These are phyloP conservation scores for Trichopus zeylanicus DNA, from an alignment of 116 monocot genomes.

Conservation along the genomic window DNA sequence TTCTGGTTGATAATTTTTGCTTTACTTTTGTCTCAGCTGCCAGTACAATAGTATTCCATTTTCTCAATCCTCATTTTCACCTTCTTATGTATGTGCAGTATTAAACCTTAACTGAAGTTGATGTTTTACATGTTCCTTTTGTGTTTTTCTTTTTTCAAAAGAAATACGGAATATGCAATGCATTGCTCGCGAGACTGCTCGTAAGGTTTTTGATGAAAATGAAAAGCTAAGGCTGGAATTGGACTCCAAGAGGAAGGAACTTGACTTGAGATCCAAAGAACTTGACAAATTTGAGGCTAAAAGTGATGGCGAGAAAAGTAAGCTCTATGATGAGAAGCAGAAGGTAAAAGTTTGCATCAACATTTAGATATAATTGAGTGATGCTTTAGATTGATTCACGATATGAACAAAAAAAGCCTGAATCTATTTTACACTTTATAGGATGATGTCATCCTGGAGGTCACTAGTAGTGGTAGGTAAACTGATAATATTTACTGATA, in stretches of 20 bases:
- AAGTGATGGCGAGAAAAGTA: slow-evolving; percentile 26
- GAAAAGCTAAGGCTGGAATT: slow-evolving; percentile 22
- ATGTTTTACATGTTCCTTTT: too few species aligned
- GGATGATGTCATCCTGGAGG: too few species aligned
- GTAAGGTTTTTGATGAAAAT: slow-evolving; percentile 22
- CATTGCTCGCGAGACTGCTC: slow-evolving; percentile 27
- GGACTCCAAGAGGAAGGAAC: slow-evolving; percentile 15
- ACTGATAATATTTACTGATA: too few species aligned
- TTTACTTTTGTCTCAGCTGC: neutral
- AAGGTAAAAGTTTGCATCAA: slow-evolving; percentile 16
- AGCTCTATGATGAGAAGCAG: slow-evolving; percentile 23
- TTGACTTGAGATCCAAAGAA: slow-evolving; percentile 20
- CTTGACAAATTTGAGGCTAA: slow-evolving; percentile 19
- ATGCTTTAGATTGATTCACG: neutral
- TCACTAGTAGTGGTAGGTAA: too few species aligned
- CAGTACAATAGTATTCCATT: neutral
- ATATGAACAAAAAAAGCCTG: neutral
- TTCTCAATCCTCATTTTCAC: too few species aligned
- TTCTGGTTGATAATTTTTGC: neutral
- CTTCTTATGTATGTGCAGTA: neutral
- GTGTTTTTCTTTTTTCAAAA: neutral
- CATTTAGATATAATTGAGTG: neutral
- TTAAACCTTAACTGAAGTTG: neutral
- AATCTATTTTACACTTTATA: neutral
- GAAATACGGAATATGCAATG: slow-evolving; percentile 28